These are phyloP conservation scores for Yamadazyma epiphylla DNA, from an alignment of 1,139 yeast genomes.

Conservation along the genomic window DNA sequence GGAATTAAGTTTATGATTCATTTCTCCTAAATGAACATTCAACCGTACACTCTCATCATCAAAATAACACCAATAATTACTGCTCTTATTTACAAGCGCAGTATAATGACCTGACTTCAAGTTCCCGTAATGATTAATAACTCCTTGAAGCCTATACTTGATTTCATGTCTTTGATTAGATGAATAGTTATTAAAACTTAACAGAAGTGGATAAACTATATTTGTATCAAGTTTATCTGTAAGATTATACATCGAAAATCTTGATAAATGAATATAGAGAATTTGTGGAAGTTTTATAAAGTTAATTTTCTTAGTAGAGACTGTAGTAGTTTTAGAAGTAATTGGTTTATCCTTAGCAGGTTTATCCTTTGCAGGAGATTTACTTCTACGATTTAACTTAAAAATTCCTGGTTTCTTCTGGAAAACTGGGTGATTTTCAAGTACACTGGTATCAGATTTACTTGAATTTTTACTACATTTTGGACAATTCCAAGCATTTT, in stretches of 20 bases:
- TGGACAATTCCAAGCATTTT: constrained; percentile 80
- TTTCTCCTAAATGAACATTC: constrained; percentile 45
- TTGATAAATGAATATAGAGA: constrained; percentile 60
- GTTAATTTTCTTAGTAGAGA: constrained; percentile 51
- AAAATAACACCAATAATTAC: constrained; percentile 61
- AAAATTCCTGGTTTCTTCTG: constrained; percentile 32
- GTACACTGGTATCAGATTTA: constrained; percentile 17
- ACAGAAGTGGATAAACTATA: constrained; percentile 49
- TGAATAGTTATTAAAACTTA: constrained; percentile 40
- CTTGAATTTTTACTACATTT: constrained; percentile 59
- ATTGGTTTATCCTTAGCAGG: constrained; percentile 5
- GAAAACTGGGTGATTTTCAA: constrained; percentile 40
- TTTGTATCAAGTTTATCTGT: constrained; percentile 54
- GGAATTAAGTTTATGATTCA: constrained; percentile 40
- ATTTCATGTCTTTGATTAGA: constrained; percentile 28
- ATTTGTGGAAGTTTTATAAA: constrained; percentile 64
- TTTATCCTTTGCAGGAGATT: constrained; percentile 26
- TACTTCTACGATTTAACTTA: constrained; percentile 30
- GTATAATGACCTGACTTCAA: constrained; percentile 76
- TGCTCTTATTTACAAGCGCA: constrained; percentile 54
- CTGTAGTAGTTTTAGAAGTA: constrained; percentile 4
- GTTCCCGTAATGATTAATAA: constrained; percentile 69
- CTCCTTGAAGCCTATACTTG: constrained; percentile 54
- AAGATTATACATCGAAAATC: constrained; percentile 52
- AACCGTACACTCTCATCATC: constrained; percentile 64